Evolutionary conservation across 1,284 basidiomycete species (phyloP).

Genomic region (Mycosarcoma mackinlayi): DNA sequence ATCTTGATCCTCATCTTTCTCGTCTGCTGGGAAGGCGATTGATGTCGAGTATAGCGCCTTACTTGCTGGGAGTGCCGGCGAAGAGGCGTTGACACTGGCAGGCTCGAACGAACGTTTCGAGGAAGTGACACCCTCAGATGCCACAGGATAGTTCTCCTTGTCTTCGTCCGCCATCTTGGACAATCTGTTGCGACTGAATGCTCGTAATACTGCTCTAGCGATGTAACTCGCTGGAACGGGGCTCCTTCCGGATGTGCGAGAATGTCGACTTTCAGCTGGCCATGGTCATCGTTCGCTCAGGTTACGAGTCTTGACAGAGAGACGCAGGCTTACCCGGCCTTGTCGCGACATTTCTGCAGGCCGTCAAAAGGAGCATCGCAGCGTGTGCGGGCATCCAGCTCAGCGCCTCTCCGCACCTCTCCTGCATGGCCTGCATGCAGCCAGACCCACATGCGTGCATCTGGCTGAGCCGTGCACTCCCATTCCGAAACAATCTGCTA

Average conservation of each 20-base stretch:
- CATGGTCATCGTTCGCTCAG: too few species aligned
- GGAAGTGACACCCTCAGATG: neutral
- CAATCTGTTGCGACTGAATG: too few species aligned
- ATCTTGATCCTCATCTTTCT: constrained; percentile 34
- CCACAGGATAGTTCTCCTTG: constrained; percentile 23
- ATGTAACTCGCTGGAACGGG: too few species aligned
- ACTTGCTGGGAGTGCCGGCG: neutral
- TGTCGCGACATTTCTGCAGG: too few species aligned
- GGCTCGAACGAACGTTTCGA: neutral
- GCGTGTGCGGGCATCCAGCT: too few species aligned
- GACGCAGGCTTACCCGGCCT: too few species aligned
- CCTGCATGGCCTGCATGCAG: constrained; percentile 23
- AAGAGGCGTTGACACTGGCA: neutral
- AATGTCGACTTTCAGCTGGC: too few species aligned
- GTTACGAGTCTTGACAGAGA: too few species aligned
- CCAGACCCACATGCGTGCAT: constrained; percentile 10
- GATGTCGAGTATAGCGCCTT: neutral
- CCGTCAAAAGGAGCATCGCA: too few species aligned
- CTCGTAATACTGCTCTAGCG: too few species aligned
- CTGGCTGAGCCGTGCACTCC: constrained; percentile 2
- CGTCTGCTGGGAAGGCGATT: constrained; percentile 27
- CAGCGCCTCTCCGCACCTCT: neutral
- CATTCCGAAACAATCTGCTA: too few species aligned
- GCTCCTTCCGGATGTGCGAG: too few species aligned
- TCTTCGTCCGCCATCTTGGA: constrained; percentile 19